Percentiles rank a stretch among this genome's conserved stretches.
phyloP scores from a whole-genome alignment of 495 filamentous ascomycete species.

The Parathielavia appendiculata region DNA sequence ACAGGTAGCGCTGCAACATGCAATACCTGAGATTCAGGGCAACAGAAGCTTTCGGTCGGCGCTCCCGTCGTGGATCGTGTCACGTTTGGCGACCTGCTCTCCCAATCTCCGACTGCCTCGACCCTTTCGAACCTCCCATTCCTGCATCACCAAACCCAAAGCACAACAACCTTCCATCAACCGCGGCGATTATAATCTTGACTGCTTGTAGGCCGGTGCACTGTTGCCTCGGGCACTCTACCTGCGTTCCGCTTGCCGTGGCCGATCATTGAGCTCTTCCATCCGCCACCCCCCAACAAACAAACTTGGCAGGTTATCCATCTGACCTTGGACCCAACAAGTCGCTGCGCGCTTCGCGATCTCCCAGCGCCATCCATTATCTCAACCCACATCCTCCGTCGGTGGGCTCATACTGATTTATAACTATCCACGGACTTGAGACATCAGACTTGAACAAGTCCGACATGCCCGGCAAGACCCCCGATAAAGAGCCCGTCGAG shows the following conservation, averaged over 20 bases:
- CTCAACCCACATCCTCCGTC: slow-evolving; percentile 22
- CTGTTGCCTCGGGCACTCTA: background rate
- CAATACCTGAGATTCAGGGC: slow-evolving; percentile 14
- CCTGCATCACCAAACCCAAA: slow-evolving; percentile 12
- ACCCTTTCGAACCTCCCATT: slow-evolving; percentile 29
- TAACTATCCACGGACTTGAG: background rate
- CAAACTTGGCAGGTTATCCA: slow-evolving; percentile 13
- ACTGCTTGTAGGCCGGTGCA: slow-evolving; percentile 7
- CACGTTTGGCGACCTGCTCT: slow-evolving; percentile 29
- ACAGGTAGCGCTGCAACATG: slow-evolving; percentile 9
- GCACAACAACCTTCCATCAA: slow-evolving; percentile 3
- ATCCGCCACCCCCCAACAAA: slow-evolving; percentile 2
- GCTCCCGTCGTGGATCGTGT: slow-evolving; percentile 27
- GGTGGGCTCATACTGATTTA: slow-evolving; percentile 14
- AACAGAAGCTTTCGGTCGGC: slow-evolving; percentile 19
- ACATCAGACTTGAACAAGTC: too few species aligned
- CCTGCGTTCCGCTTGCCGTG: background rate
- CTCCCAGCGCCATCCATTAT: slow-evolving; percentile 18
- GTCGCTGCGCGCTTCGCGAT: slow-evolving; percentile 17
- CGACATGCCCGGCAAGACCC: slow-evolving; percentile 60
- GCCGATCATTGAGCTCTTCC: background rate
- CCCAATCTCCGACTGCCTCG: slow-evolving; percentile 24
- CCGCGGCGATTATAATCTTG: slow-evolving; percentile 5
- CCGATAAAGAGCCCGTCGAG: slow-evolving; percentile 66
- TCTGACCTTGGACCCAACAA: slow-evolving; percentile 15